These are phyloP conservation scores for Aspergillus sp. DNA, from an alignment of 2,329 filamentous ascomycete species.

Conservation along the genomic window DNA sequence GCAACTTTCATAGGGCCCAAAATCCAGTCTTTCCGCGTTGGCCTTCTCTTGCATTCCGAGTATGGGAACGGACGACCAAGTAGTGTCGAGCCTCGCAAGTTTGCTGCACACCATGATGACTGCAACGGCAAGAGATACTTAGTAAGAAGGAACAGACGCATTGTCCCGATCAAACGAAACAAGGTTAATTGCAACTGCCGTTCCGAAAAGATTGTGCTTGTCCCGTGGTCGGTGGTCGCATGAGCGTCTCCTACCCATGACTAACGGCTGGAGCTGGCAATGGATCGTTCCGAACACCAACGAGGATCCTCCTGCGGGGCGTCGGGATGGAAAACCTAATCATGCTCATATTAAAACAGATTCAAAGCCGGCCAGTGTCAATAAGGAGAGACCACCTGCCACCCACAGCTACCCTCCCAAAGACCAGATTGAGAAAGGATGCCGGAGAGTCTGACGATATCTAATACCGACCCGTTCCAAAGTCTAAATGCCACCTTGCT, in stretches of 20 bases:
- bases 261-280: slow-evolving; percentile 1
- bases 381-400: not conserved
- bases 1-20: not conserved
- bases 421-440: not conserved
- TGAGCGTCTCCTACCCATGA: slow-evolving; percentile 5
- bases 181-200: slow-evolving; percentile 28
- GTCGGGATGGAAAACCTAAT: slow-evolving; percentile 9
- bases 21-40: not conserved
- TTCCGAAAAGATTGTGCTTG: slow-evolving; percentile 21
- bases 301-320: slow-evolving; percentile 15
- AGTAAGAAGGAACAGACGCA: slow-evolving; percentile 13
- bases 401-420: not conserved
- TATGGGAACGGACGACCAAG: no score
- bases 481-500: slow-evolving; percentile 1
- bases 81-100: not conserved
- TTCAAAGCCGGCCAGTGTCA: not conserved
- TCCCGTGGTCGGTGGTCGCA: slow-evolving; percentile 3
- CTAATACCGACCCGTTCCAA: slow-evolving; percentile 5
- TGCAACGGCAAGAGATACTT: slow-evolving; percentile 6
- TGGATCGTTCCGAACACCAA: slow-evolving; percentile 15
- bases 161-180: slow-evolving; percentile 17
- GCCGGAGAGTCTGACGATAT: slow-evolving; percentile 4
- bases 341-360: not conserved
- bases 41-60: not conserved
- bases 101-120: not conserved